Conservation (phyloP, 495 filamentous ascomycete genomes). For the Trichoderma parareesei region DNA sequence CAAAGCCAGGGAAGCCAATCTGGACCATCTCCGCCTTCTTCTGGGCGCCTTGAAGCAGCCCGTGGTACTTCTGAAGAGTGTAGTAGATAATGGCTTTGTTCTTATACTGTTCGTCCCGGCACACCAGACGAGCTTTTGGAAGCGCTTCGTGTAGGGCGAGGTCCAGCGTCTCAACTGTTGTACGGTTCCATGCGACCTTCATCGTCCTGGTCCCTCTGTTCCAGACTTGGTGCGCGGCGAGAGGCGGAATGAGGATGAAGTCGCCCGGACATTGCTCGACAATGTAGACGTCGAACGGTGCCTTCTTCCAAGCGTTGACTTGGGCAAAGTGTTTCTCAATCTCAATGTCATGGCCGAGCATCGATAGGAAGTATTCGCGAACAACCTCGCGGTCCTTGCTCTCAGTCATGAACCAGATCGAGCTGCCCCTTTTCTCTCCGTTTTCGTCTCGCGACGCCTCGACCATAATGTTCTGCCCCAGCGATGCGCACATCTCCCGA, state of each 20-base stretch:
- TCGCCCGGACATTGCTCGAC: conserved; percentile 91
- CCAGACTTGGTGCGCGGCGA: conserved; percentile 98
- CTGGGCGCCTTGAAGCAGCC: conserved; percentile 48
- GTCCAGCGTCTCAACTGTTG: conserved; percentile 80
- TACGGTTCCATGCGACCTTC: conserved; percentile 98
- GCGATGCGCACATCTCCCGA: conserved; percentile 92
- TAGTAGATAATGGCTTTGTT: conserved; percentile 92
- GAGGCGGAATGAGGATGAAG: conserved; percentile 88
- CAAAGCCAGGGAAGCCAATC: conserved; percentile 32
- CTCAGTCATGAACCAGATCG: conserved; percentile 98
- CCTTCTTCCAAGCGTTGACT: conserved; percentile 83
- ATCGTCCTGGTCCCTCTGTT: conserved; percentile 90
- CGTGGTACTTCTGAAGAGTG: conserved; percentile 68
- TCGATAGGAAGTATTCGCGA: conserved; percentile 84
- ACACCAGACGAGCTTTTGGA: conserved; percentile 79
- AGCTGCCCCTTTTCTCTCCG: conserved; percentile 70
- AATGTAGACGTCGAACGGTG: conserved; percentile 84
- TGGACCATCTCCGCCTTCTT: conserved; percentile 33
- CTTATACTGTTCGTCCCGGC: conserved; percentile 98
- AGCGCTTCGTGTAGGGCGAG: conserved; percentile 79
- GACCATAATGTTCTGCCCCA: conserved; percentile 98
- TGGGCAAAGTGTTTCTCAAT: conserved; percentile 95
- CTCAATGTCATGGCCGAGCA: conserved; percentile 90
- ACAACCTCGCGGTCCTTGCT: conserved; percentile 79
- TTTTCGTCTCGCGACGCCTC: conserved; percentile 69